Conservation (phyloP, 1,139 yeast species). For the Sugiyamaella grinbergsii region DNA sequence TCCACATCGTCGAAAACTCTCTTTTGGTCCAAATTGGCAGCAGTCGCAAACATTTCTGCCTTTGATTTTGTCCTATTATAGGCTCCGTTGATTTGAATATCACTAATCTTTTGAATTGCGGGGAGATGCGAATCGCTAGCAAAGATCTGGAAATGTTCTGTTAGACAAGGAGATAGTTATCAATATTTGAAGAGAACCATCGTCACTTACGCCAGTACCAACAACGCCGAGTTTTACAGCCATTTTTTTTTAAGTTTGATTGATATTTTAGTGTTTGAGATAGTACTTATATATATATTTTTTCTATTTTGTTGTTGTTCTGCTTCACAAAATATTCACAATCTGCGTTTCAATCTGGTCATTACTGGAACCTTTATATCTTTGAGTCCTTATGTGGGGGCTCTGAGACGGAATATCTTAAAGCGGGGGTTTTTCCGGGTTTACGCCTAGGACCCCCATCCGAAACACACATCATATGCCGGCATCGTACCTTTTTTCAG, state of each 20-base stretch:
- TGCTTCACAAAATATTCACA: too few species aligned
- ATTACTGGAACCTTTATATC: too few species aligned
- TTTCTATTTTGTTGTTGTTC: too few species aligned
- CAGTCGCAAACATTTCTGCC: slow-evolving; percentile 75
- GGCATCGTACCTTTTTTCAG: too few species aligned
- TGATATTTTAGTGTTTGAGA: background rate
- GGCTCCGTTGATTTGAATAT: slow-evolving; percentile 58
- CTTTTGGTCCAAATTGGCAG: slow-evolving; percentile 51
- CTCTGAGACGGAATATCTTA: too few species aligned
- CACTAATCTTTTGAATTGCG: slow-evolving; percentile 53
- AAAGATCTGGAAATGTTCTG: slow-evolving; percentile 52
- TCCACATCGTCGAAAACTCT: slow-evolving; percentile 69
- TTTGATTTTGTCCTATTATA: slow-evolving; percentile 81
- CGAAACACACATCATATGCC: too few species aligned
- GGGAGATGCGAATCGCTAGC: slow-evolving; percentile 86
- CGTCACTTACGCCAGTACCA: slow-evolving; percentile 66
- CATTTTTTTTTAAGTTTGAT: slow-evolving; percentile 18
- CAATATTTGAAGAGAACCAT: background rate
- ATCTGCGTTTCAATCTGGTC: too few species aligned
- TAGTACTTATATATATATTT: background rate
- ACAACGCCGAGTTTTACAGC: slow-evolving; percentile 67
- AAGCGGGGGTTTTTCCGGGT: too few species aligned
- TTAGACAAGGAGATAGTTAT: background rate
- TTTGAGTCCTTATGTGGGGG: too few species aligned
- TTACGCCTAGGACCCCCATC: too few species aligned